Conservation (phyloP, 306 rosid genomes). For the Mimosa pudica region DNA sequence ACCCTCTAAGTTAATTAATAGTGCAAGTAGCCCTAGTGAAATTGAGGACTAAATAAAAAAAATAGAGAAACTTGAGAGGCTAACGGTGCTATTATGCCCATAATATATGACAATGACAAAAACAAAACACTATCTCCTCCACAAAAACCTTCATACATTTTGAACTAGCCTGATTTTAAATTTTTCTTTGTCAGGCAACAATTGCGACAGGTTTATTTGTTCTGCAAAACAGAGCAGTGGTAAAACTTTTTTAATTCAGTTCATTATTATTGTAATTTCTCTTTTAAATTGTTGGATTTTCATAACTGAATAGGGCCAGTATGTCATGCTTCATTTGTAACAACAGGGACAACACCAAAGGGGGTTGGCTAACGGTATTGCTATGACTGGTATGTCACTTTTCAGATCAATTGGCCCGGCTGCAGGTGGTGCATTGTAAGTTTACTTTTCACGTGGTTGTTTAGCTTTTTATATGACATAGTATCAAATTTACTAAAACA, state of each 20-base stretch:
- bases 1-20: not conserved
- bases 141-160: not conserved
- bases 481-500: conserved; percentile 67
- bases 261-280: not conserved
- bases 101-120: not conserved
- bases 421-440: conserved; percentile 80
- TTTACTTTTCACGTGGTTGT: not conserved
- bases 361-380: conserved; percentile 87
- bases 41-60: not conserved
- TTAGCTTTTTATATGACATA: not conserved
- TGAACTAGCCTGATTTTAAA: conserved; percentile 4
- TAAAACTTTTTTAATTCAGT: conserved; percentile 33
- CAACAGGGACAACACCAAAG: conserved; percentile 83
- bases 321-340: conserved; percentile 25
- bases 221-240: conserved; percentile 80
- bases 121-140: not conserved
- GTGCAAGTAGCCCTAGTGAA: not conserved
- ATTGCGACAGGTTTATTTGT: conserved; percentile 64
- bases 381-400: conserved; percentile 81
- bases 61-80: not conserved
- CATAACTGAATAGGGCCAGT: not conserved
- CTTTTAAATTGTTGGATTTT: not conserved
- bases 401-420: conserved; percentile 91
- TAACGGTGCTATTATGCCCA: not conserved
- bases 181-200: conserved; percentile 40